Evolutionary conservation across 1,284 basidiomycete genomes (phyloP), one percentile per base, ranked within the genome.

Genomic region (Neonothopanus nambi): DNA sequence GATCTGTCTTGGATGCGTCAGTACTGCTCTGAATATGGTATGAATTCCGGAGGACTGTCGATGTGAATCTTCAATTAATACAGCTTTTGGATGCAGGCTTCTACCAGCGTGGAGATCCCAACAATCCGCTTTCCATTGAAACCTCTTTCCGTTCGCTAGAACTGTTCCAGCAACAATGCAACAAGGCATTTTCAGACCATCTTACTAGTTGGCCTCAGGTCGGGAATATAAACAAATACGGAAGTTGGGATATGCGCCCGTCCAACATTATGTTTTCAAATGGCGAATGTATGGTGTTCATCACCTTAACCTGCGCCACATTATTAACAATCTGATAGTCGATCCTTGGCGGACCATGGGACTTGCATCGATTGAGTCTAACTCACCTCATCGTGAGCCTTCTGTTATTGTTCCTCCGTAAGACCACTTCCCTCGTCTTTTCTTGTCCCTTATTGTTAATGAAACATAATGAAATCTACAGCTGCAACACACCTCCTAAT

Each of bases 281-380:
- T 54, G 77, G 77, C n/a, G 76, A 79, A 73, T 78, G 76, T 74
- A 49, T 44, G 72, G 11, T 24, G 17, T 40, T 42, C 4, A 11
- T 33, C 30, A 33, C 30, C 13, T 8, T 13, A 9, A 9, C 4
- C 13, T 13, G 3, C 30, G 8, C 30, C 30, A 3, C 8, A 33
- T 24, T n/a, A 20, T 21, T 8, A 33, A 33, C 9, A 13, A 6
- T 20, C 15, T 11, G 26, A 3, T 50, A 79, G 77, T 79, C 57
- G 77, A 80, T 60, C 78, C 77, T 4, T 80, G 78, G 78, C 64
- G 77, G n/a, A 79, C 77, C 7, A 74, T 79, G 76, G 74, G 77
- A 1, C 66, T 80, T 2, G 76, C 75, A 5, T 79, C 77, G 7
- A 78, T 78, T 41, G 78, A 80, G 56, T 51, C 66, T 3, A 75